A percentile compares a stretch with the other conserved stretches of the same genome.
Evolutionary conservation across 805 yeast species (phyloP).

Genomic region (Zygosaccharomyces bailii): DNA sequence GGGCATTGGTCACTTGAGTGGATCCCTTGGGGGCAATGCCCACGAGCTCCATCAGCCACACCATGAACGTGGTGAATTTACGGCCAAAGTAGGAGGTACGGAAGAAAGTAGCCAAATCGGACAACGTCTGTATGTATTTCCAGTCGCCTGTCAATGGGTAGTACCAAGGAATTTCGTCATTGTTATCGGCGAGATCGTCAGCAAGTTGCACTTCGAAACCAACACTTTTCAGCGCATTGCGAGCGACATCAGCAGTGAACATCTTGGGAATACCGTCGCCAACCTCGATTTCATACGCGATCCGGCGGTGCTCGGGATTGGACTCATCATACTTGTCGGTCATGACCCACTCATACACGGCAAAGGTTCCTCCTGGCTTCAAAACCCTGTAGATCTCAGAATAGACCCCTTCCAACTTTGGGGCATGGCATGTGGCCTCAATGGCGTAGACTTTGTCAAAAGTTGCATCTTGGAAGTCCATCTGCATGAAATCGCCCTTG

Average conservation of each 20-base stretch:
- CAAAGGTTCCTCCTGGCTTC: conserved; percentile 97
- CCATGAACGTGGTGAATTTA: conserved; percentile 72
- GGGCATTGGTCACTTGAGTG: conserved; percentile 81
- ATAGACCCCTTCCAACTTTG: conserved; percentile 92
- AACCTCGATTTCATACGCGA: conserved; percentile 94
- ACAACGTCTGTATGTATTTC: conserved; percentile 74
- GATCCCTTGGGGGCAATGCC: conserved; percentile 94
- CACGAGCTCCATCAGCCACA: conserved; percentile 75
- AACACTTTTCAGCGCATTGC: conserved; percentile 74
- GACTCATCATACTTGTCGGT: conserved; percentile 86
- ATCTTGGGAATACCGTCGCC: conserved; percentile 99
- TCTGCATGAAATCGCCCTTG: conserved; percentile 98
- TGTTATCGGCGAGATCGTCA: conserved; percentile 76
- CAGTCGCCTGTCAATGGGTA: conserved; percentile 94
- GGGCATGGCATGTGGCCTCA: conserved; percentile 98
- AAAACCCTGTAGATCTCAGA: conserved; percentile 89
- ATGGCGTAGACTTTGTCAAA: conserved; percentile 98
- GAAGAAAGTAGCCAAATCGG: conserved; percentile 77
- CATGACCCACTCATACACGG: conserved; percentile 99
- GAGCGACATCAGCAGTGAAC: conserved; percentile 83
- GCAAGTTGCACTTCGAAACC: conserved; percentile 80
- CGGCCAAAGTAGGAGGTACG: conserved; percentile 90
- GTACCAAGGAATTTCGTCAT: conserved; percentile 93
- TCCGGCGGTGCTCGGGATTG: conserved; percentile 85
- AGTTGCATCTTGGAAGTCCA: conserved; percentile 87